Conservation (phyloP, 163 green algal species). For the Coccomyxa subellipsoidea region DNA sequence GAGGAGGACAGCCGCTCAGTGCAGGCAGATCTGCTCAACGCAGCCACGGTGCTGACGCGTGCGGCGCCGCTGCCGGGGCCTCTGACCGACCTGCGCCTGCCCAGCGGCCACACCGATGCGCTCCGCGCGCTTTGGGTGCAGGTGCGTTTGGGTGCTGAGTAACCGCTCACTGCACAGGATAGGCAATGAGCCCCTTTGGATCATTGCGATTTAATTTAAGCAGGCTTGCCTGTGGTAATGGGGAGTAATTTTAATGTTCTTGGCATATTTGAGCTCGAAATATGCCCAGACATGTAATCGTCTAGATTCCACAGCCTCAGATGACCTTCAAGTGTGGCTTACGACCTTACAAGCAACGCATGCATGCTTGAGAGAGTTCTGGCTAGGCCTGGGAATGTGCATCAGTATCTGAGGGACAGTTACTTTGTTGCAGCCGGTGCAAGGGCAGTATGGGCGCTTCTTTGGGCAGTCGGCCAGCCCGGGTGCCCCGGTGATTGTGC, state of each 20-base stretch:
- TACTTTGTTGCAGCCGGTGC: not conserved
- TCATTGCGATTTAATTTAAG: too few species aligned
- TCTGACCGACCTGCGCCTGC: not conserved
- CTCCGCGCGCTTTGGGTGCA: conserved; percentile 3
- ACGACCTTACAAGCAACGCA: too few species aligned
- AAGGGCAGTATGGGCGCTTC: not conserved
- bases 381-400: not conserved
- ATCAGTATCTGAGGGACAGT: not conserved
- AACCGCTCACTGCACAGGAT: too few species aligned
- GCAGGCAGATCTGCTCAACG: not conserved
- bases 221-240: too few species aligned
- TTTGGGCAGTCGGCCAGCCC: conserved; percentile 3
- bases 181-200: too few species aligned
- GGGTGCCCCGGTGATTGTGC: not conserved
- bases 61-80: not conserved
- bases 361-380: not conserved
- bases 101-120: not conserved
- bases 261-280: too few species aligned
- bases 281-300: too few species aligned
- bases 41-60: not conserved
- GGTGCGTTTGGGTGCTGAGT: too few species aligned
- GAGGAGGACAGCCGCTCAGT: not conserved
- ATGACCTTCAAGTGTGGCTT: too few species aligned
- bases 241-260: too few species aligned
- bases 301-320: too few species aligned